Conservation (phyloP, 2,329 filamentous ascomycete species). For the Colletotrichum sp. region DNA sequence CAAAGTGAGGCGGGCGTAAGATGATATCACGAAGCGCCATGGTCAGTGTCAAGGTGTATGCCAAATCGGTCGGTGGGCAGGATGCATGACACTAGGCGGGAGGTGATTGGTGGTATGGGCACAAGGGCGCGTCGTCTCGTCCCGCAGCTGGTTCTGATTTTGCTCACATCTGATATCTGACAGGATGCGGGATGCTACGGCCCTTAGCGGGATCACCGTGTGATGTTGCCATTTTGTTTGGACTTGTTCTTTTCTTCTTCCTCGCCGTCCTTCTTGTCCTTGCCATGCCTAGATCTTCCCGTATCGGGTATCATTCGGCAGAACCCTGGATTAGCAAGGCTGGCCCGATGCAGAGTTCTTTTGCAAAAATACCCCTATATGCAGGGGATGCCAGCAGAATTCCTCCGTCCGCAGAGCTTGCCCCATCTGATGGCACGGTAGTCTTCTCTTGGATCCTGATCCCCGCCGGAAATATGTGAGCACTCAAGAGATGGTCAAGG, state of each 20-base stretch:
- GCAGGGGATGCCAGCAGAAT: not conserved
- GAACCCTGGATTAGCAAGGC: not conserved
- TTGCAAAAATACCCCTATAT: not conserved
- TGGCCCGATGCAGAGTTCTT: not conserved
- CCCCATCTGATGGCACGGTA: not conserved
- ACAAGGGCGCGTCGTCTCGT: not conserved
- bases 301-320: not conserved
- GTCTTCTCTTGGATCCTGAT: not conserved
- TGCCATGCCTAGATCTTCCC: not conserved
- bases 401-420: not conserved
- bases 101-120: slow-evolving; percentile 12
- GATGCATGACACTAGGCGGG: slow-evolving; percentile 11
- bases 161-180: slow-evolving; percentile 16
- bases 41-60: not conserved
- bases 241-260: not conserved
- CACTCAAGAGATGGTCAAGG: not conserved
- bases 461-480: not conserved
- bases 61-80: slow-evolving; percentile 1
- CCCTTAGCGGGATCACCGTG: slow-evolving; percentile 1
- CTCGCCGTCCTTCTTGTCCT: not conserved
- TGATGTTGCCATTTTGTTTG: not conserved
- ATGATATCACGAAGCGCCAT: slow-evolving; percentile 20
- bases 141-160: not conserved
- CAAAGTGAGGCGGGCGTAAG: slow-evolving; percentile 17
- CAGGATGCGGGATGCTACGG: slow-evolving; percentile 3